Percentiles rank a stretch among this genome's conserved stretches.
Conservation (phyloP, 2,329 filamentous ascomycete genomes). For the Xylaria multiplex region DNA sequence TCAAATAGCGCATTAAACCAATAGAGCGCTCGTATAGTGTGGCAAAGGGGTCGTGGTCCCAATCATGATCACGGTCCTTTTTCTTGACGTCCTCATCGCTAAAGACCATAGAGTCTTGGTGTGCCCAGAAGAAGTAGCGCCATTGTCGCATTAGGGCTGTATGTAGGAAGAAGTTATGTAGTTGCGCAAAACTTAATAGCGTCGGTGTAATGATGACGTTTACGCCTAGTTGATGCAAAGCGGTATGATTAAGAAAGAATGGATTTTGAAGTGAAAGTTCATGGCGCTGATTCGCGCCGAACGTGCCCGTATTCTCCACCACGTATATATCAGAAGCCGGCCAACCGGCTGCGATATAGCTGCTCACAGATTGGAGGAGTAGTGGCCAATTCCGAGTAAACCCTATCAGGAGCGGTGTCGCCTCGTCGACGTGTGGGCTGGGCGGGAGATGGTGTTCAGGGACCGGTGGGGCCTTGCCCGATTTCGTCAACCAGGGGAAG, state of each 20-base stretch:
- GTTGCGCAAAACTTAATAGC: conserved; percentile 59
- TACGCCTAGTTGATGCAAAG: conserved; percentile 59
- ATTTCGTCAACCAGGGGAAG: conserved; percentile 51
- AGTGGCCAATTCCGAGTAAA: conserved; percentile 65
- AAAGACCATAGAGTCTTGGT: conserved; percentile 59
- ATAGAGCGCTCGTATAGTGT: conserved; percentile 50
- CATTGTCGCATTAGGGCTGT: conserved; percentile 55
- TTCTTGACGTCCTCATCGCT: conserved; percentile 54
- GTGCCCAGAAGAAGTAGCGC: conserved; percentile 60
- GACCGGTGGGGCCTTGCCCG: conserved; percentile 44
- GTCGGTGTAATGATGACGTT: conserved; percentile 60
- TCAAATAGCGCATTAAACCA: conserved; percentile 48
- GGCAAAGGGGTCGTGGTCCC: conserved; percentile 50
- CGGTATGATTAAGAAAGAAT: conserved; percentile 64
- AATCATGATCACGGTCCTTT: conserved; percentile 51
- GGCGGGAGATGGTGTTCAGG: conserved; percentile 50
- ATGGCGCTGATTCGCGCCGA: conserved; percentile 58
- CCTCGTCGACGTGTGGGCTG: conserved; percentile 49
- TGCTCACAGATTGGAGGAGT: conserved; percentile 62
- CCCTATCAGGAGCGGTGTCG: conserved; percentile 58
- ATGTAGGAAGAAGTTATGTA: conserved; percentile 61
- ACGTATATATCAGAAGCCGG: conserved; percentile 63
- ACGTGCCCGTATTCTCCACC: conserved; percentile 65
- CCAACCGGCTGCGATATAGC: conserved; percentile 66
- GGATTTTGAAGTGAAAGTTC: conserved; percentile 61